Evolutionary conservation across 345 rosid species (phyloP).

Genomic region (Trapa bicornis): DNA sequence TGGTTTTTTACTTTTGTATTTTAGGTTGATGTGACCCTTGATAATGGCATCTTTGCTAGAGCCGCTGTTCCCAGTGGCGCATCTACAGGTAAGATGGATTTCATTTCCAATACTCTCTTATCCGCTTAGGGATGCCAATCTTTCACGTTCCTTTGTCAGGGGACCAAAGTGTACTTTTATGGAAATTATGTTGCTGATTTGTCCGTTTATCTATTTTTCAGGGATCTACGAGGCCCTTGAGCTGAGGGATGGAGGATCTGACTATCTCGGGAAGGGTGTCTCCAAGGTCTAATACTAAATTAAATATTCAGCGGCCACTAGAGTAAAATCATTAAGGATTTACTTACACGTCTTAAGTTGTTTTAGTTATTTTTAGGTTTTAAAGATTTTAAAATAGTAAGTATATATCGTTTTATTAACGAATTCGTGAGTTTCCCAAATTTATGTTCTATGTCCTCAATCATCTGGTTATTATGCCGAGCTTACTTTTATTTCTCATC

Average conservation of each 20-base stretch:
- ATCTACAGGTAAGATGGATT: constrained; percentile 56
- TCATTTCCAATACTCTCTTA: background rate
- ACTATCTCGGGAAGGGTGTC: constrained; percentile 95
- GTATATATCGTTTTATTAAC: too few relatives aligned
- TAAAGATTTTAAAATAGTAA: too few relatives aligned
- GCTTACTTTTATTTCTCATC: background rate
- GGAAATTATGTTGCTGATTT: background rate
- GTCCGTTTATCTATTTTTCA: constrained; percentile 9
- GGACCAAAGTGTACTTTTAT: background rate
- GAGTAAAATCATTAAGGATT: too few relatives aligned
- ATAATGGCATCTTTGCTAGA: constrained; percentile 41
- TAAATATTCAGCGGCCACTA: too few relatives aligned
- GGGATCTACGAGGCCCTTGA: constrained; percentile 93
- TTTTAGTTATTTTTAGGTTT: too few relatives aligned
- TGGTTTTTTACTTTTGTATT: background rate
- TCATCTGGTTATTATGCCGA: background rate
- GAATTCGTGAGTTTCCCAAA: background rate
- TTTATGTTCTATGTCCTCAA: background rate
- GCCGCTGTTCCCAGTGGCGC: constrained; percentile 99
- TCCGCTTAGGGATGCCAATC: background rate
- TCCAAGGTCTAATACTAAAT: constrained; percentile 34
- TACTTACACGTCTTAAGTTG: too few relatives aligned
- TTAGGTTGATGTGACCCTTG: constrained; percentile 57
- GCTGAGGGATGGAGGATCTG: constrained; percentile 89
- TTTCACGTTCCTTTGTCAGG: background rate